Conservation (phyloP, 192 early-diverging fungal species). For the Coemansia pectinata region DNA sequence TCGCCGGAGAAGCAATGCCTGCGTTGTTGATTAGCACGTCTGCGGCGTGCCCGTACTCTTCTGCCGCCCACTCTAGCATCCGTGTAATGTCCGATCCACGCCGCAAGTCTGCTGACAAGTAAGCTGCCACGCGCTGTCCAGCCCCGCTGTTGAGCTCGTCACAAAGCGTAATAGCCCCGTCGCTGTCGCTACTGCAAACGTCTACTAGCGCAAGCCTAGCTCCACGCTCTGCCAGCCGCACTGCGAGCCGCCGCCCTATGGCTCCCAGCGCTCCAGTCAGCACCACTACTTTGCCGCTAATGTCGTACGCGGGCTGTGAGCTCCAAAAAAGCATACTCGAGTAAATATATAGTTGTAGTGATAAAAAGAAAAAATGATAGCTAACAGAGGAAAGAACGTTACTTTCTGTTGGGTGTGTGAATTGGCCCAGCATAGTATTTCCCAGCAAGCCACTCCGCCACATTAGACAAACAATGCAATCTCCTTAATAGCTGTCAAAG, state of each 20-base stretch:
- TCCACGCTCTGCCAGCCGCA: conserved; percentile 11
- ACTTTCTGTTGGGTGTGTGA: too few relatives aligned
- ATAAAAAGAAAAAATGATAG: too few relatives aligned
- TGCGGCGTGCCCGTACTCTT: conserved; percentile 22
- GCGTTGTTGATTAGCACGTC: conserved; percentile 50
- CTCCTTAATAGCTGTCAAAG: too few relatives aligned
- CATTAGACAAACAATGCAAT: too few relatives aligned
- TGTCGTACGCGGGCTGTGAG: conserved; percentile 7
- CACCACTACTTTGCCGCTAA: conserved; percentile 28
- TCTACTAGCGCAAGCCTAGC: conserved; percentile 35
- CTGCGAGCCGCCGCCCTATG: conserved; percentile 27
- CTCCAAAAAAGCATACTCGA: neutral
- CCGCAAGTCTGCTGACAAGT: conserved; percentile 22
- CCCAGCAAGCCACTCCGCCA: too few relatives aligned
- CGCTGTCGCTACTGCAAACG: neutral
- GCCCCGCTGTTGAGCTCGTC: conserved; percentile 11
- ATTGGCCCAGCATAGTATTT: too few relatives aligned
- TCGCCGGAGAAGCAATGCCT: conserved; percentile 28
- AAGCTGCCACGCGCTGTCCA: conserved; percentile 9
- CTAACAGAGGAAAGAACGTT: too few relatives aligned
- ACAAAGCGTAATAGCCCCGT: conserved; percentile 3
- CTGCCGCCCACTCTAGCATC: conserved; percentile 20
- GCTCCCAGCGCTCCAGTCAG: conserved; percentile 43
- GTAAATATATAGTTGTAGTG: neutral
- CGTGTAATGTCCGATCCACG: conserved; percentile 7